phyloP scores from a whole-genome alignment of 805 yeast species.

The Cyberlindnera amylophila region DNA sequence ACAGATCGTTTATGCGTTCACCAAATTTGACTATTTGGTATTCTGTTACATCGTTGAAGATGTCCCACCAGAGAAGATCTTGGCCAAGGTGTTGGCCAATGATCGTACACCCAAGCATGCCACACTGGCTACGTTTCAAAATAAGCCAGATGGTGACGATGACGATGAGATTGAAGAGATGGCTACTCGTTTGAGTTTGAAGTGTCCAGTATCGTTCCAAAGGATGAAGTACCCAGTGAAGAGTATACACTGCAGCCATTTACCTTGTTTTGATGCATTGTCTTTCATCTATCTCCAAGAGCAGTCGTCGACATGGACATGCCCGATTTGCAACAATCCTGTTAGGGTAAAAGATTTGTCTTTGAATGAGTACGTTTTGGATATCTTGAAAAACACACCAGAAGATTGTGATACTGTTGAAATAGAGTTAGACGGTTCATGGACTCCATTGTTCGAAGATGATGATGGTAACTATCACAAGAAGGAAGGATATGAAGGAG shows the following conservation, averaged over 20 bases:
- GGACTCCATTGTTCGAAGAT: slow-evolving; percentile 44
- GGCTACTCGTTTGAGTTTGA: slow-evolving; percentile 60
- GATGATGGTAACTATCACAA: slow-evolving; percentile 20
- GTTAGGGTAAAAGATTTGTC: slow-evolving; percentile 57
- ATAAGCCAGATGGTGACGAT: slow-evolving; percentile 28
- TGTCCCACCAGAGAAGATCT: slow-evolving; percentile 38
- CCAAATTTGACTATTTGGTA: slow-evolving; percentile 45
- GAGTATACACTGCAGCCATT: slow-evolving; percentile 68
- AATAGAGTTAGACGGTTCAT: slow-evolving; percentile 67
- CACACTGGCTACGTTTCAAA: slow-evolving; percentile 46
- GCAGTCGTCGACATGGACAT: slow-evolving; percentile 81
- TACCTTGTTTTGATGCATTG: slow-evolving; percentile 84
- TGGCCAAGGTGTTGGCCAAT: slow-evolving; percentile 37
- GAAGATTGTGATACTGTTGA: slow-evolving; percentile 62
- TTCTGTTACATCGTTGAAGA: slow-evolving; percentile 58
- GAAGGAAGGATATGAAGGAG: background rate
- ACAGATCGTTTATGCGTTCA: slow-evolving; percentile 55
- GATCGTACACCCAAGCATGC: slow-evolving; percentile 51
- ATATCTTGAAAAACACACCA: slow-evolving; percentile 51
- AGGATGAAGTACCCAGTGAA: slow-evolving; percentile 71
- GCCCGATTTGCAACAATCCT: slow-evolving; percentile 71
- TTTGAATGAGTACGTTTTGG: slow-evolving; percentile 68
- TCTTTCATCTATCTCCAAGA: slow-evolving; percentile 71
- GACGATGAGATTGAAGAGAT: slow-evolving; percentile 68
- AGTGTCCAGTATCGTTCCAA: slow-evolving; percentile 74